Base-by-base conservation (phyloP, 345 rosid genomes). In the Raphanus raphanistrum region DNA sequence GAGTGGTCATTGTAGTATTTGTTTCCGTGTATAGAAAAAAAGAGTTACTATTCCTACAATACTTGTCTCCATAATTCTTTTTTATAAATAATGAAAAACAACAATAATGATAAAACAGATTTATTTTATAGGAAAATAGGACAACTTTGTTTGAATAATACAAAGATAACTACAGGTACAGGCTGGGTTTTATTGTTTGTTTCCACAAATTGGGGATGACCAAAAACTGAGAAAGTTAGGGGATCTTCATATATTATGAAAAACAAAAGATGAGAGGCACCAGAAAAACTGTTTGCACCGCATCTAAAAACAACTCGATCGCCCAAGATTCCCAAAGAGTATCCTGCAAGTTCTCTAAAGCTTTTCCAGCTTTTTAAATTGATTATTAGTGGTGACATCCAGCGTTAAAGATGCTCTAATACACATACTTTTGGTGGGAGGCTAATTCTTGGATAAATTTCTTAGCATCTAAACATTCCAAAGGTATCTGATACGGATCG, bases 161-260 rank as follows among this genome's bases (percentile, higher is more conserved):
- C 75, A 70, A 69, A 69, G 74, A 68, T 60, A 68, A 32, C 68
- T 48, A 54, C 48, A 27, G 52, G 71, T 77, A 58, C 80, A 70
- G 80, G 75, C 80, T 70, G 80, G 75, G 70, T 16, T 69, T 68
- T 70, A 70, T 76, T 77, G 80, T 77, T 70, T 70, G 80, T 70
- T 77, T 77, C 70, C 75, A 70, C 75, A 70, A 70, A 69, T 69
- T 69, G 31, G 74, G 74, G 69, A 68, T 76, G 62, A 15, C 54
- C 31, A 33, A 54, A 68, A 68, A 25, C 12, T 55, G 11, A 52
- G 16, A 54, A 16, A 69, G 25, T 32, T 12, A 52, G 16, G 21
- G 2, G 28, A 52, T 58, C n/a, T 29, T 50, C 72, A n/a, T 26
- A 43, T 21, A 21, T 21, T 21, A 2, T 45, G 36, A 45, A 45